phyloP scores from a whole-genome alignment of 495 filamentous ascomycete species.

The Schizothecium vesticola region DNA sequence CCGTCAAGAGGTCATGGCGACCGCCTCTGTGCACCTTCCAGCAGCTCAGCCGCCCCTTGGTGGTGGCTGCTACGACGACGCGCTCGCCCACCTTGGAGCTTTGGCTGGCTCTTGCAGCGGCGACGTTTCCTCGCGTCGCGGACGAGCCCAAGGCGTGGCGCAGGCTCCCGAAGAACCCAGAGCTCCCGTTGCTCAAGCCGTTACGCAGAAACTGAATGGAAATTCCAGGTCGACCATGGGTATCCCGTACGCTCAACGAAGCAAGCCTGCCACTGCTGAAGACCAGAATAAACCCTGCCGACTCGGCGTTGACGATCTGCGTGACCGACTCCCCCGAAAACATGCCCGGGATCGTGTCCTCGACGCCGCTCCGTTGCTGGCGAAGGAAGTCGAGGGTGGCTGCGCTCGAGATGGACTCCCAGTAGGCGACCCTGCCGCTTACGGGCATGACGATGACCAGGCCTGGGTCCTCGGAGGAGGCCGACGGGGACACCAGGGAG shows the following conservation, averaged over 20 bases:
- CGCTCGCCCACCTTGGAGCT: slow-evolving; percentile 74
- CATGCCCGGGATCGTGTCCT: slow-evolving; percentile 65
- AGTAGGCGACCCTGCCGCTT: slow-evolving; percentile 82
- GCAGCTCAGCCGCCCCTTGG: slow-evolving; percentile 65
- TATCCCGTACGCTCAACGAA: slow-evolving; percentile 76
- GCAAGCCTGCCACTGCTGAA: slow-evolving; percentile 81
- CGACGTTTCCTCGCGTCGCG: slow-evolving; percentile 65
- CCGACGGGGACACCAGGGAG: slow-evolving; percentile 66
- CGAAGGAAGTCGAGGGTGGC: slow-evolving; percentile 68
- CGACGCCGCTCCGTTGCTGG: slow-evolving; percentile 70
- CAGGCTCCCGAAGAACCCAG: slow-evolving; percentile 71
- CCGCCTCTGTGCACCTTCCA: slow-evolving; percentile 88
- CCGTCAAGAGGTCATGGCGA: slow-evolving; percentile 50
- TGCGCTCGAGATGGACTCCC: slow-evolving; percentile 86
- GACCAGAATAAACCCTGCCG: slow-evolving; percentile 73
- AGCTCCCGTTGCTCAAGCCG: slow-evolving; percentile 40
- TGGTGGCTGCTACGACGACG: slow-evolving; percentile 70
- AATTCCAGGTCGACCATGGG: slow-evolving; percentile 77
- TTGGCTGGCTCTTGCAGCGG: slow-evolving; percentile 63
- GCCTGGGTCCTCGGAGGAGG: slow-evolving; percentile 69
- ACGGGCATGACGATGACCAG: slow-evolving; percentile 77
- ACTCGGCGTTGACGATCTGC: slow-evolving; percentile 72
- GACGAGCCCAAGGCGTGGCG: slow-evolving; percentile 63
- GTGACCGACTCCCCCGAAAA: slow-evolving; percentile 71
- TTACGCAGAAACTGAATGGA: slow-evolving; percentile 66